Evolutionary conservation across 352 stramenopile species (phyloP).

Genomic region (Halophytophthora batemanensis): DNA sequence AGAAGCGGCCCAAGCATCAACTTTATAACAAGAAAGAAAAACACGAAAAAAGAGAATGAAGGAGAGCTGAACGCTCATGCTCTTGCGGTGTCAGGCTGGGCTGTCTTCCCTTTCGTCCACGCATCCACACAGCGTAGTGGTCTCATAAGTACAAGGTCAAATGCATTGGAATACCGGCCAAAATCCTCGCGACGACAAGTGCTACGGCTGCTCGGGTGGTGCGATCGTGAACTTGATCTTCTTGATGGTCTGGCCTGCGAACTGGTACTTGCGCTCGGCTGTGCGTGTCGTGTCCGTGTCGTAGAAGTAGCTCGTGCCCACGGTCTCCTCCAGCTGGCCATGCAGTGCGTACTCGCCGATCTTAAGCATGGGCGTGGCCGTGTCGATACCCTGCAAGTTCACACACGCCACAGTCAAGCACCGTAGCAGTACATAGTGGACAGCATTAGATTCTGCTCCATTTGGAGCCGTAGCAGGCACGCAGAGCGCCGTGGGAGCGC

Average conservation of each 20-base stretch:
- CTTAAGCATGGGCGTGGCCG: constrained; percentile 47
- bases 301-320: constrained; percentile 81
- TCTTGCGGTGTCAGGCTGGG: background rate
- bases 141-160: constrained; percentile 1
- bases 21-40: constrained; percentile 29
- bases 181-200: background rate
- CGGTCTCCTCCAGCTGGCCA: constrained; percentile 66
- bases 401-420: background rate
- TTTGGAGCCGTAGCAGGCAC: background rate
- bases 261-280: constrained; percentile 47
- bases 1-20: constrained; percentile 9
- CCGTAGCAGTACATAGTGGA: background rate
- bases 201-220: constrained; percentile 43
- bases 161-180: constrained; percentile 7
- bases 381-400: constrained; percentile 67
- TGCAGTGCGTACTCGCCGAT: constrained; percentile 75
- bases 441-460: background rate
- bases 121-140: background rate
- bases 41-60: constrained; percentile 21
- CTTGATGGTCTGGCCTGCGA: constrained; percentile 66
- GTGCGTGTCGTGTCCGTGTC: constrained; percentile 51
- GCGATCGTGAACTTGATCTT: constrained; percentile 82
- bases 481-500: background rate
- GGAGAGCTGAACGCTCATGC: constrained; percentile 12
- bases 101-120: background rate